phyloP scores from a whole-genome alignment of 2,329 filamentous ascomycete species.

The Zelopaecilomyces penicillatus region DNA sequence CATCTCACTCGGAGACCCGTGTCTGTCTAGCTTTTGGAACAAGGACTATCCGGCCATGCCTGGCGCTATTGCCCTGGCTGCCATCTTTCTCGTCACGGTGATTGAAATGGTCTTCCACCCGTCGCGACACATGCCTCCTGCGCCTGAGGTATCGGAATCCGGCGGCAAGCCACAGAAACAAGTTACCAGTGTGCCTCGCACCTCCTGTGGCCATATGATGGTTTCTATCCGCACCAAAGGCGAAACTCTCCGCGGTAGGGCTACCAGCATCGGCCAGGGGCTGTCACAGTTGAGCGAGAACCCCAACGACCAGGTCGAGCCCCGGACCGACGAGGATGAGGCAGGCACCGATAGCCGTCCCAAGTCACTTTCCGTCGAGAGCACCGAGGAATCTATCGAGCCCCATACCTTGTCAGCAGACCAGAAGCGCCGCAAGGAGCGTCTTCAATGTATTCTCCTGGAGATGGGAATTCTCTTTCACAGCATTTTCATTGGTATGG shows the following conservation, averaged over 20 bases:
- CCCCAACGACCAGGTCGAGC: constrained; percentile 3
- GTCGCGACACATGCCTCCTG: constrained; percentile 22
- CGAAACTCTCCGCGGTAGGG: constrained; percentile 22
- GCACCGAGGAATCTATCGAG: constrained; percentile 16
- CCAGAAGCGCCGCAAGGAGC: constrained; percentile 53
- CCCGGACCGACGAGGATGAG: constrained; percentile 5
- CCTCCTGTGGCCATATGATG: constrained; percentile 14
- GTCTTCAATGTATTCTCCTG: constrained; percentile 68
- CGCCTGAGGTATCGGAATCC: constrained; percentile 1
- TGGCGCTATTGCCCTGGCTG: constrained; percentile 70
- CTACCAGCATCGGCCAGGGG: constrained; percentile 25
- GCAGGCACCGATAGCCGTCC: constrained; percentile 1
- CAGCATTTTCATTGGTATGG: constrained; percentile 78
- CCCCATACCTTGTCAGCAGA: constrained; percentile 33
- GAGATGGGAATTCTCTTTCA: constrained; percentile 61
- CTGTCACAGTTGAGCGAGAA: constrained; percentile 20
- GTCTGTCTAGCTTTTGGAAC: constrained; percentile 68
- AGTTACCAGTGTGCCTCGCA: too few relatives aligned
- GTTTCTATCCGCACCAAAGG: constrained; percentile 25
- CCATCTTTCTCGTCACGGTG: constrained; percentile 68
- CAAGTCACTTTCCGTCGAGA: constrained; percentile 14
- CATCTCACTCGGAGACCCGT: constrained; percentile 52
- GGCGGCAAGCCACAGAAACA: background rate
- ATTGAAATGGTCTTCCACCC: constrained; percentile 64
- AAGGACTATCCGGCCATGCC: constrained; percentile 68